A percentile compares a stretch with the other conserved stretches of the same genome.
Evolutionary conservation across 2,329 filamentous ascomycete genomes (phyloP).

Genomic region (Beauveria sp.): DNA sequence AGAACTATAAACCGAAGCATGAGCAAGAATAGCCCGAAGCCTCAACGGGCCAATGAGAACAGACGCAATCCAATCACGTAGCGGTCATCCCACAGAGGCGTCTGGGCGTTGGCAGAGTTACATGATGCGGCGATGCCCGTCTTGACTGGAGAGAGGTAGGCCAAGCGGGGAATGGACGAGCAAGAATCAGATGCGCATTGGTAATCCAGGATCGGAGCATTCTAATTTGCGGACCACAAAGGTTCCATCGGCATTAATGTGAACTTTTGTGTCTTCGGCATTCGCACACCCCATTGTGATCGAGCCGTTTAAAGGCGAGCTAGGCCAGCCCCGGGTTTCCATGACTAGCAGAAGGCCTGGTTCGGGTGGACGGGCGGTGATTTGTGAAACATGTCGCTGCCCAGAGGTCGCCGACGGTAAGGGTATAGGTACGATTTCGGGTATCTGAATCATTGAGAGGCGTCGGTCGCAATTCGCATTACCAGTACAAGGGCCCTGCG

Average conservation of each 20-base stretch:
- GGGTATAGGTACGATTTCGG: no score
- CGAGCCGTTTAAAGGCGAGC: no score
- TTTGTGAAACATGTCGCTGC: no score
- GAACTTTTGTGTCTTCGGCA: slow-evolving; percentile 3
- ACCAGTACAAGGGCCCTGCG: no score
- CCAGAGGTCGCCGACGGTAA: no score
- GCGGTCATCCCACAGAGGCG: background rate
- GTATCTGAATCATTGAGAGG: no score
- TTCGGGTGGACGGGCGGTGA: no score
- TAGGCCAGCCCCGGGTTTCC: no score
- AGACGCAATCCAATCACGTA: background rate
- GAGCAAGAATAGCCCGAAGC: background rate
- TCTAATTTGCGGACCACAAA: background rate
- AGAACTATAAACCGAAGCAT: background rate
- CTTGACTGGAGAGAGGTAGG: background rate
- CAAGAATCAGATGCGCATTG: background rate
- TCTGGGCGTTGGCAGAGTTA: background rate
- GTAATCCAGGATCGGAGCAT: background rate
- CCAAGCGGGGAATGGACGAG: background rate
- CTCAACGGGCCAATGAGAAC: no score
- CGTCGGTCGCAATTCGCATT: no score
- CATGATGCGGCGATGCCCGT: background rate
- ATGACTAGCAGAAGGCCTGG: no score
- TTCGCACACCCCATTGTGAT: background rate
- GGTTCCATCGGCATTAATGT: background rate